A percentile compares a stretch with the other conserved stretches of the same genome.
These are phyloP conservation scores for Selaginella tamariscina DNA, from an alignment of 75 land plant genomes.

Conservation along the genomic window DNA sequence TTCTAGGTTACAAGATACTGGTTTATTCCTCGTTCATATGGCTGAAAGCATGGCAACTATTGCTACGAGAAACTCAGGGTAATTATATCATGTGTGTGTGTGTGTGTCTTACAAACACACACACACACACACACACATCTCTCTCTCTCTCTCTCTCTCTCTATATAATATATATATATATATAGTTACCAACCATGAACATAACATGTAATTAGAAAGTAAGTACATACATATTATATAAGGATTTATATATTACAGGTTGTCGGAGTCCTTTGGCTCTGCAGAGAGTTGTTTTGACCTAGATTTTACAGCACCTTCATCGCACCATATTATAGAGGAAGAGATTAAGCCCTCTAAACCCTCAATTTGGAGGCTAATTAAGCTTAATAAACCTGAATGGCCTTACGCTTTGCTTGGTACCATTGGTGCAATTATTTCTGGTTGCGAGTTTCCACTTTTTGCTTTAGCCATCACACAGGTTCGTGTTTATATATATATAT, in stretches of 20 bases:
- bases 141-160: no score
- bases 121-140: no score
- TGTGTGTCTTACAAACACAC: no score
- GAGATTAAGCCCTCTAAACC: constrained; percentile 15
- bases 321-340: no score
- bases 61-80: not conserved
- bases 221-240: not conserved
- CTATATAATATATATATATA: no score
- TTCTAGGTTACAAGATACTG: constrained; percentile 58
- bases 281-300: not conserved
- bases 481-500: constrained; percentile 4
- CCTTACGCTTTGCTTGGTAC: constrained; percentile 30
- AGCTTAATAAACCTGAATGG: constrained; percentile 33
- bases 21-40: not conserved
- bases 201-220: no score
- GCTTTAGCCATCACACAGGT: constrained; percentile 31
- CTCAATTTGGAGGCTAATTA: constrained; percentile 23
- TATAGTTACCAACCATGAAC: no score
- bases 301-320: constrained; percentile 3
- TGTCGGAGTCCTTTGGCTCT: not conserved
- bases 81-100: no score
- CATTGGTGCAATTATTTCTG: constrained; percentile 28
- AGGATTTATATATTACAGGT: not conserved
- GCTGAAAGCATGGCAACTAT: not conserved
- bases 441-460: constrained; percentile 33